Conservation (phyloP, 1,284 basidiomycete genomes). For the Athelia sp. region DNA sequence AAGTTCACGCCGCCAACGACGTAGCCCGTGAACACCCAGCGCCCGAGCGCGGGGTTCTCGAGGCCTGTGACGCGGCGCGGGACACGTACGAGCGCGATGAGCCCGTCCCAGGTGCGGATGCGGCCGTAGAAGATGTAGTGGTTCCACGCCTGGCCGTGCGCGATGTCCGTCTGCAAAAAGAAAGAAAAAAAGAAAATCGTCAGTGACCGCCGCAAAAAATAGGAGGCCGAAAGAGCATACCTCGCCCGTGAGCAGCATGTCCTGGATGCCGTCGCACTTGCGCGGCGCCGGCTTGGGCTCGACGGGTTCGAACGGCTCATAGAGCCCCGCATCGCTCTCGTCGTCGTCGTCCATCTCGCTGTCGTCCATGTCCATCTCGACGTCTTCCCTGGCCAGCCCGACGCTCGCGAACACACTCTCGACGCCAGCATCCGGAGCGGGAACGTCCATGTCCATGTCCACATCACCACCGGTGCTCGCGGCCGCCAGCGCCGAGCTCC, state of each 20-base stretch:
- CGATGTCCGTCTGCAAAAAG: constrained; percentile 40
- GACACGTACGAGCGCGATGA: constrained; percentile 56
- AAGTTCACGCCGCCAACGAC: constrained; percentile 57
- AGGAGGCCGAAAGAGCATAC: constrained; percentile 21
- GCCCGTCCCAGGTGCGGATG: constrained; percentile 62
- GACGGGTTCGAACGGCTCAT: neutral
- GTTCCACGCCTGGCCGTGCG: constrained; percentile 57
- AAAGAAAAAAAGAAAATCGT: neutral
- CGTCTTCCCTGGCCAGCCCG: constrained; percentile 5
- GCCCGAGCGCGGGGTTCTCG: neutral
- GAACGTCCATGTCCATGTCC: constrained; percentile 19
- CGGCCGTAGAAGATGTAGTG: constrained; percentile 58
- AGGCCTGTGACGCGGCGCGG: constrained; percentile 14
- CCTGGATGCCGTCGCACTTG: constrained; percentile 46
- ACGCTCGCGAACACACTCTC: constrained; percentile 10
- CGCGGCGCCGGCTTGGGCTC: constrained; percentile 11
- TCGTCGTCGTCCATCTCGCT: constrained; percentile 14
- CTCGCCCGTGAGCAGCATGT: constrained; percentile 55
- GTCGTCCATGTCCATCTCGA: constrained; percentile 20
- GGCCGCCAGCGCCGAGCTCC: neutral
- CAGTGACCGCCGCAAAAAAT: constrained; percentile 1
- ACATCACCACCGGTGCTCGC: constrained; percentile 10
- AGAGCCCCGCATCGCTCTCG: constrained; percentile 3
- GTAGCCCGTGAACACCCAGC: constrained; percentile 64
- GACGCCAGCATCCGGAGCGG: constrained; percentile 4